Base-by-base conservation (phyloP, 768 basidiomycete species). In the Cyclocybe aegerita region DNA sequence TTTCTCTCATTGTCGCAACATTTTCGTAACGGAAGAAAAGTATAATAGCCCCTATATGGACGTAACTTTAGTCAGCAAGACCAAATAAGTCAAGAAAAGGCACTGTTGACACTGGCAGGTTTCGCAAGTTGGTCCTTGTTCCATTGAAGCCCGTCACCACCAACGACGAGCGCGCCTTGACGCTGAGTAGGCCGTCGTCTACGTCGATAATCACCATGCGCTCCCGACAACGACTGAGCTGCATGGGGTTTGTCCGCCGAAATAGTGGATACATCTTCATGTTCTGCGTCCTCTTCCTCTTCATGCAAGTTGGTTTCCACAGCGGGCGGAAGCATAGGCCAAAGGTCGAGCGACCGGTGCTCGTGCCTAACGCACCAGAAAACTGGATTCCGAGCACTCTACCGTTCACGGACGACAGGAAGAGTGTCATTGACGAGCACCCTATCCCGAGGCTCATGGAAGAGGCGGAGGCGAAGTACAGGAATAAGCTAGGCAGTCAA, bases 391-490 rank as follows among this genome's bases (percentile, higher is more conserved):
- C 60, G 10, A 48, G 55, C 11, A 39, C 61, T 14, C 48, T 64
- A 7, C 49, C 58, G 15, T 52, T 57, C 35, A 48, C 56, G 11
- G 59, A 54, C 9, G 52, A 56, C 14, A 54, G 55, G 38, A 59
- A 53, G 55, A 54, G 56, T 43, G 56, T 56, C 30, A 45, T 62
- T 32, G 39, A 42, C 10, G 65, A 67, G 16, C 93, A 99, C 65
- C 95, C 96, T 5, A 97, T 98, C 55, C 77, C 92, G 0, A 75
- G 71, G 34, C 81, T 98, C 57, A 89, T 98, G 79, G 79, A 81
- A 9, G 83, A 91, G 2, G 97, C 93, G 1, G 91, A 93, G 64
- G 65, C 64, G n/a, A 76, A 77, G 46, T 98, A 85, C 67, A 76
- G 81, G 33, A 66, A 71, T 32, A 78, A 87, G 59, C 69, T 98